These are phyloP conservation scores for Exophiala oligosperma DNA, from an alignment of 2,329 filamentous ascomycete species.

Conservation along the genomic window DNA sequence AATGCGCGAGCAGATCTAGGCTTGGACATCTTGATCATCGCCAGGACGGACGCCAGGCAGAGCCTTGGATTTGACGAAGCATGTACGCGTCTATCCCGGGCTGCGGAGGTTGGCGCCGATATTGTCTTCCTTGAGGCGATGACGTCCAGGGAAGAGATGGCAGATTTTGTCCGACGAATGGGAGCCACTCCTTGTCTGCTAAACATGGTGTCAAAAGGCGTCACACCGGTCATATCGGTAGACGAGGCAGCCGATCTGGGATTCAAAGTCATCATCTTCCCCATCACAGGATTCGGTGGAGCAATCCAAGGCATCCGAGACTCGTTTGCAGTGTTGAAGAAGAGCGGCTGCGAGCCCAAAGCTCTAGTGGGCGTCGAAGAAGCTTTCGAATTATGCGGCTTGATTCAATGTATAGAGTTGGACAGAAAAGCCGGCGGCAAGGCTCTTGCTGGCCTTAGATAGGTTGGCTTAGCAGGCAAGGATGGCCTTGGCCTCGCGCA, in stretches of 20 bases:
- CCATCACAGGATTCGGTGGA: slow-evolving; percentile 22
- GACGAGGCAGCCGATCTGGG: slow-evolving; percentile 42
- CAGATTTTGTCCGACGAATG: slow-evolving; percentile 36
- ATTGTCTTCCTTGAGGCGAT: slow-evolving; percentile 44
- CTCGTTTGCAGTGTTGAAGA: neutral
- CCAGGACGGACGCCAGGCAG: slow-evolving; percentile 41
- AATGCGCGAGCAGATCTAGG: slow-evolving; percentile 38
- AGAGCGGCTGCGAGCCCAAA: neutral
- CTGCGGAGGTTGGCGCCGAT: slow-evolving; percentile 41
- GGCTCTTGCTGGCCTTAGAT: neutral
- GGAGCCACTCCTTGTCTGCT: slow-evolving; percentile 41
- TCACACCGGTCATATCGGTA: slow-evolving; percentile 39
- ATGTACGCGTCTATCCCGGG: slow-evolving; percentile 37
- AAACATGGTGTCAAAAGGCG: slow-evolving; percentile 47
- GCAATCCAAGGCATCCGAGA: neutral
- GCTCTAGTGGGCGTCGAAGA: neutral
- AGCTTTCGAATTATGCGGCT: neutral
- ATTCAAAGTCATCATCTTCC: slow-evolving; percentile 45
- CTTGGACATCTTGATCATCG: slow-evolving; percentile 46
- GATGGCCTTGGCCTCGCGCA: no score
- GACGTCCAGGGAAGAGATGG: slow-evolving; percentile 38
- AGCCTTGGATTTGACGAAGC: slow-evolving; percentile 41
- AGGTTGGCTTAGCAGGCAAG: no score
- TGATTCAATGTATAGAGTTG: neutral
- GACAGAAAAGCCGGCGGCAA: neutral